Base-by-base conservation (phyloP, 2,329 filamentous ascomycete species). In the Cytospora schulzeri region DNA sequence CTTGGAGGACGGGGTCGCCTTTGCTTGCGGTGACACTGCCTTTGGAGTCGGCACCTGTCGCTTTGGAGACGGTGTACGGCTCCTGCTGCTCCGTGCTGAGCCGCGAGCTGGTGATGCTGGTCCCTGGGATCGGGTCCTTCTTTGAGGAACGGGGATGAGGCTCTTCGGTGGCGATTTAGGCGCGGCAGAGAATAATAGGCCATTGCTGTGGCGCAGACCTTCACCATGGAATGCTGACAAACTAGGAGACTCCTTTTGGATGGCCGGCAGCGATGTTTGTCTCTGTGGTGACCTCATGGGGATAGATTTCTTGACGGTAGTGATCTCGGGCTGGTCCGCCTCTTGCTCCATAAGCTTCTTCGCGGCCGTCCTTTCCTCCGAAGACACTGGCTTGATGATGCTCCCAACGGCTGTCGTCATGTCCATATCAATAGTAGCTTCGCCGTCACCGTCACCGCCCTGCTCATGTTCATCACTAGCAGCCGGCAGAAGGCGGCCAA, bases 351-450 rank as follows among this genome's bases (percentile, higher is more conserved):
- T 86, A 15, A 85, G 73, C 55, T 80, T 80, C 71, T 85, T 88
- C 11, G 81, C 85, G 63, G 81, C 76, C 11, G 76, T 73, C 48
- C 81, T 80, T 57, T 77, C 77, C 24, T 73, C 72, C 28, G 76
- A 70, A 51, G 73, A 71, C 26, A 75, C 71, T 68, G 77, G 67
- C 74, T 78, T 73, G 72, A 90, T 77, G 58, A 92, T 91, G 11
- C 81, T 80, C 12, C 89, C 88, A 55, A 90, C 78, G 7, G 83
- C 85, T 54, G 80, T 80, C 2, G 88, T 91, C 73, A 91, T 85
- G 54, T 91, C 88, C 88, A 91, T 91, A 0, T 82, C 86, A 73
- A 84, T 80, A 1, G 85, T 87, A 58, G 76, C 70, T 29, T 73
- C 72, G 17, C 22, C 57, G 4, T 76, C 73, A 6, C 72, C 77